A percentile compares a stretch with the other conserved stretches of the same genome.
Conservation (phyloP, 2,329 filamentous ascomycete genomes). For the Apiospora arundinis region DNA sequence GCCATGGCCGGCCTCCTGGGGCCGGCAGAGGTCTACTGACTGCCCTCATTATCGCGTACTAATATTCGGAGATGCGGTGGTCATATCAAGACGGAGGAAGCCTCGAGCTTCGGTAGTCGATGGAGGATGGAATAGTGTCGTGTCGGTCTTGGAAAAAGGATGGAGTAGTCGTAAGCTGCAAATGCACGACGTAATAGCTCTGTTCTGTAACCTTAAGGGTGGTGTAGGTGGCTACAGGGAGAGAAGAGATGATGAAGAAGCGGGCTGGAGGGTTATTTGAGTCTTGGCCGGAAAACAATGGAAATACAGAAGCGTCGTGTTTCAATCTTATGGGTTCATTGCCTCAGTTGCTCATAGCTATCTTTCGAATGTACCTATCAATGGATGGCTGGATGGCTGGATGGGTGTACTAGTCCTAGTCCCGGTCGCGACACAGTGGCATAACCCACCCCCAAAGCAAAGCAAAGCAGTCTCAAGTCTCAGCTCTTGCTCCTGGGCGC, state of each 20-base stretch:
- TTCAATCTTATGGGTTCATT: slow-evolving; percentile 19
- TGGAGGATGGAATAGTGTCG: slow-evolving; percentile 38
- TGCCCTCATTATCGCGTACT: slow-evolving; percentile 60
- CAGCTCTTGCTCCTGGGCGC: slow-evolving; percentile 7
- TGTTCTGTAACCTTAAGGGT: not conserved
- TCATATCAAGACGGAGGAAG: slow-evolving; percentile 46
- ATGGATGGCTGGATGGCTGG: too few relatives aligned
- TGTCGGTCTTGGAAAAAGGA: slow-evolving; percentile 59
- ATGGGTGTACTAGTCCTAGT: too few relatives aligned
- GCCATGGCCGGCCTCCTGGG: slow-evolving; percentile 31
- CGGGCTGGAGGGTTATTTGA: not conserved
- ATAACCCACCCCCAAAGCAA: not conserved
- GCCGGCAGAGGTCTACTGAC: slow-evolving; percentile 53
- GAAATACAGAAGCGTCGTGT: slow-evolving; percentile 1
- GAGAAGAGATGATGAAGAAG: not conserved
- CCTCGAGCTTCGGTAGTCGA: slow-evolving; percentile 8
- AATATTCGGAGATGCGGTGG: slow-evolving; percentile 44
- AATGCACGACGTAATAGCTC: not conserved
- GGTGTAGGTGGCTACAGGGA: not conserved
- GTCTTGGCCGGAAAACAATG: not conserved
- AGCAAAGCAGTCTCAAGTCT: not conserved
- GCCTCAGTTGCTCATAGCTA: not conserved
- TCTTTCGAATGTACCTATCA: not conserved
- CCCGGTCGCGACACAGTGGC: slow-evolving; percentile 11
- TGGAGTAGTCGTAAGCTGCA: slow-evolving; percentile 33